Evolutionary conservation across 345 rosid species (phyloP).

Genomic region (Citrus mangshanensis): DNA sequence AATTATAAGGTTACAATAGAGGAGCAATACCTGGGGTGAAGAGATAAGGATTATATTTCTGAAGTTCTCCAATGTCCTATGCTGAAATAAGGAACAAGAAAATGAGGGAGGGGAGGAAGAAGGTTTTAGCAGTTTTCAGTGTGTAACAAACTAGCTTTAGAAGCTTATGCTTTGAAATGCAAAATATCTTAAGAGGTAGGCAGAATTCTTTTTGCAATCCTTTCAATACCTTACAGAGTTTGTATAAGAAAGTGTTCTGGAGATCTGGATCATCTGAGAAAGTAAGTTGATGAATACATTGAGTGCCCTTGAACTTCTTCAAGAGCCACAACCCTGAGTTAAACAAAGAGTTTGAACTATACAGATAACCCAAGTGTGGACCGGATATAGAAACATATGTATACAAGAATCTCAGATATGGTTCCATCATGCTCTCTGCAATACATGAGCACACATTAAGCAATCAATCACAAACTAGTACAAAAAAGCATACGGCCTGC

Average conservation of each 20-base stretch:
- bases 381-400: slow-evolving; percentile 88
- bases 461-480: background rate
- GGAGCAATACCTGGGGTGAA: slow-evolving; percentile 78
- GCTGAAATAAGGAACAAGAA: slow-evolving; percentile 45
- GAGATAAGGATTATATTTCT: slow-evolving; percentile 67
- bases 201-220: background rate
- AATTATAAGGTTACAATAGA: background rate
- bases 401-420: slow-evolving; percentile 62
- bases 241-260: slow-evolving; percentile 72
- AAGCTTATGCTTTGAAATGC: background rate
- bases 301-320: slow-evolving; percentile 88
- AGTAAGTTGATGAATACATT: slow-evolving; percentile 96
- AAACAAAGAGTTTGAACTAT: slow-evolving; percentile 89
- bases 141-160: background rate
- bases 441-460: slow-evolving; percentile 5
- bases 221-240: slow-evolving; percentile 69
- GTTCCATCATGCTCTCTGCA: slow-evolving; percentile 89
- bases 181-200: background rate
- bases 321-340: slow-evolving; percentile 94
- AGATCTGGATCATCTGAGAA: slow-evolving; percentile 92
- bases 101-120: background rate
- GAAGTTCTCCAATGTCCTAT: slow-evolving; percentile 79
- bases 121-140: background rate
- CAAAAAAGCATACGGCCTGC: background rate
- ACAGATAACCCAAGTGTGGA: slow-evolving; percentile 92